phyloP scores from a whole-genome alignment of 139 green algal species.

The Chlorella sorokiniana region DNA sequence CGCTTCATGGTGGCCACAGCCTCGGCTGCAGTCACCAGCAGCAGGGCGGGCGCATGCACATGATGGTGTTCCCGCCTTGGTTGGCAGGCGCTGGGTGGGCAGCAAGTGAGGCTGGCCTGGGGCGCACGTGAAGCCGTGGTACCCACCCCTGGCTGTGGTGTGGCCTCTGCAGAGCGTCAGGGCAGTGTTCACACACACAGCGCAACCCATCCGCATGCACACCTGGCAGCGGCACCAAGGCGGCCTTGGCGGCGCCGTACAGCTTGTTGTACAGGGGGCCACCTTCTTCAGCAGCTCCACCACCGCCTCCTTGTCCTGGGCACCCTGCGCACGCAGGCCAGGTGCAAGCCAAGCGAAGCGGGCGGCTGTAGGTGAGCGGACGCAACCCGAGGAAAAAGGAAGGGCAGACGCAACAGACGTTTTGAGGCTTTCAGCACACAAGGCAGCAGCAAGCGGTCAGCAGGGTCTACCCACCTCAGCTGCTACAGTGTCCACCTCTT shows the following conservation, averaged over 20 bases:
- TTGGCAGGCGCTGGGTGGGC: too few species aligned
- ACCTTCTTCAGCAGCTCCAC: conserved; percentile 30
- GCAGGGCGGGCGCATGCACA: too few species aligned
- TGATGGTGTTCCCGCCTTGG: not conserved
- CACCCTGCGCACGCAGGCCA: conserved; percentile 8
- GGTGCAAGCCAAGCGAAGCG: too few species aligned
- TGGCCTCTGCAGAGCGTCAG: too few species aligned
- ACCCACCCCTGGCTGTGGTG: not conserved
- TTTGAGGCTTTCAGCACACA: not conserved
- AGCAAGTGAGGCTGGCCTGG: too few species aligned
- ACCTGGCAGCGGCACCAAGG: conserved; percentile 36
- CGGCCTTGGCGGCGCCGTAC: conserved; percentile 37
- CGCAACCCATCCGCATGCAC: not conserved
- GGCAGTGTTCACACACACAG: not conserved
- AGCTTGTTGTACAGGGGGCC: conserved; percentile 45
- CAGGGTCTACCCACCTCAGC: conserved; percentile 16
- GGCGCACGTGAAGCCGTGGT: too few species aligned
- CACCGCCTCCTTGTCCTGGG: conserved; percentile 27
- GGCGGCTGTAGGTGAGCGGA: too few species aligned
- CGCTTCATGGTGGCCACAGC: conserved; percentile 32
- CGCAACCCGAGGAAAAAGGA: not conserved
- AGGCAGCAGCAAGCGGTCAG: not conserved
- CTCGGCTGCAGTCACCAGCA: conserved; percentile 3
- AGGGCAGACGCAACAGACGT: not conserved
- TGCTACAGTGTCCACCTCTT: conserved; percentile 42